Evolutionary conservation across 345 rosid species (phyloP).

Genomic region (Cardamine occulta): DNA sequence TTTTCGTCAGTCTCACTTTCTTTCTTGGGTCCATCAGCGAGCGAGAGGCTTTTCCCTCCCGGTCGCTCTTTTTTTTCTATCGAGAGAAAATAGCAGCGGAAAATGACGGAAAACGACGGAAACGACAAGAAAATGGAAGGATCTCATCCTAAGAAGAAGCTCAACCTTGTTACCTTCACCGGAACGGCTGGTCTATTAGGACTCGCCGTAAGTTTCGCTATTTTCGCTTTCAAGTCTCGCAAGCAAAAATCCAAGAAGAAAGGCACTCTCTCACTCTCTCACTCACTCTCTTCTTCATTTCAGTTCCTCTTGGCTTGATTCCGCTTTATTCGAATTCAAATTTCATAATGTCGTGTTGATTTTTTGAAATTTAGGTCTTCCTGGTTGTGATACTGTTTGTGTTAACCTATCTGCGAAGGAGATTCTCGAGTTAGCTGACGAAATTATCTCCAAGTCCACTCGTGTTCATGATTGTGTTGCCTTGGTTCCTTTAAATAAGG

Average conservation of each 20-base stretch:
- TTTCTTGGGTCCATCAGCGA: constrained; percentile 13
- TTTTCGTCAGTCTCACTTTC: background rate
- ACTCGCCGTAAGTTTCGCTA: constrained; percentile 64
- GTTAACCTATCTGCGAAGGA: constrained; percentile 70
- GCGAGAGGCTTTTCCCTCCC: constrained; percentile 22
- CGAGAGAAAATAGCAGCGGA: constrained; percentile 23
- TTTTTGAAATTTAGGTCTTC: constrained; percentile 59
- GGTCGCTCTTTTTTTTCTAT: background rate
- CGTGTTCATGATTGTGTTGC: constrained; percentile 75
- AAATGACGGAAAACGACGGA: constrained; percentile 51
- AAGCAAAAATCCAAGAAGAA: constrained; percentile 58
- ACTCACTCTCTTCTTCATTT: background rate
- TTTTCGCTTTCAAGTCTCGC: constrained; percentile 65
- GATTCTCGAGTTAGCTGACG: constrained; percentile 70
- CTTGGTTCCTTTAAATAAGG: constrained; percentile 82
- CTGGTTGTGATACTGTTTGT: constrained; percentile 59
- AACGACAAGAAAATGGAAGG: constrained; percentile 44
- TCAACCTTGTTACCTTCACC: constrained; percentile 60
- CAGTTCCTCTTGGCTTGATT: constrained; percentile 7
- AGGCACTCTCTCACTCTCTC: constrained; percentile 45
- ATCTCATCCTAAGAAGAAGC: constrained; percentile 53
- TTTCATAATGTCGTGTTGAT: constrained; percentile 1
- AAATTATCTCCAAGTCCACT: constrained; percentile 65
- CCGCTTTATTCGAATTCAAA: background rate
- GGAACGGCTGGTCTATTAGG: constrained; percentile 77